phyloP scores from a whole-genome alignment of 257 asterid species.

The Buddleja alternifolia region DNA sequence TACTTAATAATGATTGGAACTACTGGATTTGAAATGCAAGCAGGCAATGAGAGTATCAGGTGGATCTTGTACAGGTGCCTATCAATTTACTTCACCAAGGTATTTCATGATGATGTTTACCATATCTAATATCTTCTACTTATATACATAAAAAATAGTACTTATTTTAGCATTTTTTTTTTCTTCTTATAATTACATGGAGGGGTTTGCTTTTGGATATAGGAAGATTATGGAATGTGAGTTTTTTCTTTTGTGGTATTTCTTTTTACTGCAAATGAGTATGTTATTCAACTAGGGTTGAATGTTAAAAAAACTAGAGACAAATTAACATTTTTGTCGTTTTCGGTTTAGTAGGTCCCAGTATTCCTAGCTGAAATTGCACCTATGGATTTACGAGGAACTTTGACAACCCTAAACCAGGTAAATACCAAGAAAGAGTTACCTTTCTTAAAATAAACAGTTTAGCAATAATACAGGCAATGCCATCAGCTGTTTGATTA shows the following conservation, averaged over 20 bases:
- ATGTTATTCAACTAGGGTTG: background rate
- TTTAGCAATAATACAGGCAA: no score
- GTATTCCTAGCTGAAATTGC: constrained; percentile 91
- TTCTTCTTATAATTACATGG: constrained; percentile 39
- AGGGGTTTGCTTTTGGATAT: constrained; percentile 63
- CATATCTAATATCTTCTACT: background rate
- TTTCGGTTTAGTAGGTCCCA: constrained; percentile 61
- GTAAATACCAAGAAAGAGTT: constrained; percentile 34
- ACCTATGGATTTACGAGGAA: constrained; percentile 85
- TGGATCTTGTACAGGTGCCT: constrained; percentile 79
- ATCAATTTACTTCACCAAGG: constrained; percentile 82
- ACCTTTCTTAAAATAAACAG: background rate
- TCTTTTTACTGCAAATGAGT: no score
- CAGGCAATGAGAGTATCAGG: constrained; percentile 91
- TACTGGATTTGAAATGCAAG: constrained; percentile 34
- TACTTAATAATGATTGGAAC: constrained; percentile 5
- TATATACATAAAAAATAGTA: constrained; percentile 1
- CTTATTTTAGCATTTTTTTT: constrained; percentile 26
- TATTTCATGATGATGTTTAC: constrained; percentile 18
- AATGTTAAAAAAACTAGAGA: background rate
- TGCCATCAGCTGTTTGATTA: background rate
- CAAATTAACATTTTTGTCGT: background rate
- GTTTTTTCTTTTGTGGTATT: no score
- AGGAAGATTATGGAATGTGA: constrained; percentile 87
- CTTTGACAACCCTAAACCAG: constrained; percentile 85